phyloP scores from a whole-genome alignment of 306 rosid species.

The Hippophae gyantsensis region DNA sequence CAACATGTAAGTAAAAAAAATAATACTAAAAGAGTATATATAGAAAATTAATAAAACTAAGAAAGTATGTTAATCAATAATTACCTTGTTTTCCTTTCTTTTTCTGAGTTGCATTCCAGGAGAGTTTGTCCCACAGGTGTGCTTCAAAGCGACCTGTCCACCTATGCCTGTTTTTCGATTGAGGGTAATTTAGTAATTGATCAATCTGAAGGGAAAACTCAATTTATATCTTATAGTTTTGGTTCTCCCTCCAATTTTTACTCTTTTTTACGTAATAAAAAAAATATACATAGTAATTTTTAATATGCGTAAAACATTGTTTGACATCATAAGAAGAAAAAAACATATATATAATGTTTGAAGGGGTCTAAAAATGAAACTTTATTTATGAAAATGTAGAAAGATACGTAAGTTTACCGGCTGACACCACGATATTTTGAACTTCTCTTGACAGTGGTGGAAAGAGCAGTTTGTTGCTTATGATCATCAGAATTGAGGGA shows the following conservation, averaged over 20 bases:
- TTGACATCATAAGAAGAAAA: no score
- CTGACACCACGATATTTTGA: slow-evolving; percentile 82
- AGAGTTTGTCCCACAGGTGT: slow-evolving; percentile 89
- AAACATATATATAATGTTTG: no score
- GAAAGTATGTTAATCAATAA: neutral
- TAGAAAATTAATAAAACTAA: slow-evolving; percentile 10
- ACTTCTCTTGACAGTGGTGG: slow-evolving; percentile 63
- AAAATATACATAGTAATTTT: neutral
- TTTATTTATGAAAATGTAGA: no score
- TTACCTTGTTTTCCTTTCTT: slow-evolving; percentile 91
- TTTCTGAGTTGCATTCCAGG: slow-evolving; percentile 86
- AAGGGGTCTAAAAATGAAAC: no score
- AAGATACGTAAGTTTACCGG: slow-evolving; percentile 18
- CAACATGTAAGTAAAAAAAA: neutral
- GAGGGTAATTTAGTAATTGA: no score
- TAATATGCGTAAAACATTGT: no score
- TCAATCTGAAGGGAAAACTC: no score
- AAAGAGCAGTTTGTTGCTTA: slow-evolving; percentile 21
- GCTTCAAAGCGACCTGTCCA: slow-evolving; percentile 95
- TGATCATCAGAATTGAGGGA: no score
- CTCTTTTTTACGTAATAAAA: neutral
- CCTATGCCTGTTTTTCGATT: slow-evolving; percentile 45
- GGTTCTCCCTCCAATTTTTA: no score
- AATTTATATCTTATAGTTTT: no score
- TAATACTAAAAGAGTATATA: neutral